phyloP scores from a whole-genome alignment of 371 early-diverging fungal genomes.

The Lichtheimia corymbifera region DNA sequence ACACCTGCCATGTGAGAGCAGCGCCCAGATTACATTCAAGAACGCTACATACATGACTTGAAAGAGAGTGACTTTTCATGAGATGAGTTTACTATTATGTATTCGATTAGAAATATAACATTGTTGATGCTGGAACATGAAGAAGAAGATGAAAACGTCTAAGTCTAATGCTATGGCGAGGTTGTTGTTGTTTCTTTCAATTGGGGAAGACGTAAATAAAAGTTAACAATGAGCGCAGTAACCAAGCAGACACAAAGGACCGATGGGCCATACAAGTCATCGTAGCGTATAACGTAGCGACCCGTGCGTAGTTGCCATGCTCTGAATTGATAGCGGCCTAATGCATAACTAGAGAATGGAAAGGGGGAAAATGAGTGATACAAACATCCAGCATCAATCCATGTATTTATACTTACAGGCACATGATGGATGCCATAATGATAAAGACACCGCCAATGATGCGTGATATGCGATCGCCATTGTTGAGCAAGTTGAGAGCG shows the following conservation, averaged over 20 bases:
- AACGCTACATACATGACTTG: too few species aligned
- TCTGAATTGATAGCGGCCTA: slow-evolving; percentile 37
- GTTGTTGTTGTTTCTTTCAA: slow-evolving; percentile 1
- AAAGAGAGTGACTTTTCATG: too few species aligned
- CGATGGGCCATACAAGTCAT: slow-evolving; percentile 28
- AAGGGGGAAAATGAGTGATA: not conserved
- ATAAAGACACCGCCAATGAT: slow-evolving; percentile 48
- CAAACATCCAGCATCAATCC: not conserved
- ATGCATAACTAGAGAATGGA: slow-evolving; percentile 29
- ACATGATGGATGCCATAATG: slow-evolving; percentile 25
- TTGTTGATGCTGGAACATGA: not conserved
- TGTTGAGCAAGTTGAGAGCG: slow-evolving; percentile 80
- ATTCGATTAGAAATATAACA: too few species aligned
- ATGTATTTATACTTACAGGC: slow-evolving; percentile 27
- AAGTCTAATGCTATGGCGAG: not conserved
- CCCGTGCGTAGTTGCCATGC: slow-evolving; percentile 39
- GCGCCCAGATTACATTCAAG: too few species aligned
- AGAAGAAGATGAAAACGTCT: not conserved
- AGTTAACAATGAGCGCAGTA: slow-evolving; percentile 30
- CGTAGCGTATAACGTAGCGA: slow-evolving; percentile 21
- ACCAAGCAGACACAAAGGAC: slow-evolving; percentile 28
- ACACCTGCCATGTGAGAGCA: too few species aligned
- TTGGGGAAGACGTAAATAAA: slow-evolving; percentile 34
- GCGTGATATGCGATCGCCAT: slow-evolving; percentile 58
- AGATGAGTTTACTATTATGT: too few species aligned